A percentile compares a stretch with the other conserved stretches of the same genome.
phyloP scores from a whole-genome alignment of 2,329 filamentous ascomycete genomes.

The Pseudocercospora eumusae region DNA sequence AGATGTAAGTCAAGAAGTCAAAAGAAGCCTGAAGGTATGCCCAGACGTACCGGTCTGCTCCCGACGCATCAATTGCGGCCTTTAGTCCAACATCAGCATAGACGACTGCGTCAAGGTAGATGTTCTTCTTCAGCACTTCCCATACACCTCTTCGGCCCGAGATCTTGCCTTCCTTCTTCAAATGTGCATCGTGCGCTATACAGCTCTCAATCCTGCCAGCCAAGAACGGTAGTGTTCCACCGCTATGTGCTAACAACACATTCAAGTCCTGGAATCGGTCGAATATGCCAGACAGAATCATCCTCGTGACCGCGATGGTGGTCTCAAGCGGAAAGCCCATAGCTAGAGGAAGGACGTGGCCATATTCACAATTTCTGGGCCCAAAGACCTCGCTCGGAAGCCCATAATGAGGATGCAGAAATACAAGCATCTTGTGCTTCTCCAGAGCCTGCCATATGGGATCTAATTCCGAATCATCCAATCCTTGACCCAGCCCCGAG shows the following conservation, averaged over 20 bases:
- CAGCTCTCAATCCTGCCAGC: conserved; percentile 88
- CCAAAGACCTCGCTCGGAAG: conserved; percentile 80
- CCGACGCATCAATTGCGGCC: conserved; percentile 68
- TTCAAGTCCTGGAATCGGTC: conserved; percentile 69
- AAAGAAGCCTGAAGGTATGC: background rate
- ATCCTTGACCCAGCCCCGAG: conserved; percentile 72
- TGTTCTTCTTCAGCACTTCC: conserved; percentile 70
- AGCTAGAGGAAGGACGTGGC: conserved; percentile 82
- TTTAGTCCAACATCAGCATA: conserved; percentile 74
- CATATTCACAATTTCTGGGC: conserved; percentile 70
- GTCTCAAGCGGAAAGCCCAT: conserved; percentile 91
- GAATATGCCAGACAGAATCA: conserved; percentile 85
- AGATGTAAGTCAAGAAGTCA: conserved; percentile 4
- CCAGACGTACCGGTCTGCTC: conserved; percentile 61
- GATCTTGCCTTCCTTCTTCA: conserved; percentile 61
- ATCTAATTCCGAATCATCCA: conserved; percentile 75
- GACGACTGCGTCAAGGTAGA: conserved; percentile 85
- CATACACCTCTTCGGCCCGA: conserved; percentile 60
- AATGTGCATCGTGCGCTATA: conserved; percentile 76
- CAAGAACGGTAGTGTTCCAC: conserved; percentile 84
- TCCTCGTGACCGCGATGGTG: conserved; percentile 82
- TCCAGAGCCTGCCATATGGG: conserved; percentile 72
- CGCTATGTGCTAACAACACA: conserved; percentile 82
- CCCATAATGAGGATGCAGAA: conserved; percentile 91
- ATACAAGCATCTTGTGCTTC: conserved; percentile 65